Conservation (phyloP, 2,329 filamentous ascomycete genomes). For the Nakataea oryzae region DNA sequence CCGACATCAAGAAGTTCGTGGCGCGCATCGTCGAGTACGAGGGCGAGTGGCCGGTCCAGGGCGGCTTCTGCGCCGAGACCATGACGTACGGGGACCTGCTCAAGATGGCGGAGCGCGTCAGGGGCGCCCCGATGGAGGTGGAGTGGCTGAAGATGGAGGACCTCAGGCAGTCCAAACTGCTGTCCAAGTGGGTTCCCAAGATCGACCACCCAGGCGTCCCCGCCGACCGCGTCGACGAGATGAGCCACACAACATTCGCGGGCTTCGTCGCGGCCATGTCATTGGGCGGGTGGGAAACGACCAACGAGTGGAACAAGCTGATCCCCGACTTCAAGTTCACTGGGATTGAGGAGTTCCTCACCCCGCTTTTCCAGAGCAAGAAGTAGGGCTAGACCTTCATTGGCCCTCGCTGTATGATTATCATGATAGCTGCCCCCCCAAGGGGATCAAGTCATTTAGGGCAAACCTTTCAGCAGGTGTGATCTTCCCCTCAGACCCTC, state of each 20-base stretch:
- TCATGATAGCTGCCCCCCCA: background rate
- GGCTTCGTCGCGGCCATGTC: constrained; percentile 28
- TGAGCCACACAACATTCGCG: constrained; percentile 25
- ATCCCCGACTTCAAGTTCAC: constrained; percentile 32
- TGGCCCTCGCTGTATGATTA: background rate
- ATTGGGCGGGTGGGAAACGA: constrained; percentile 30
- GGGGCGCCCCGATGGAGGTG: constrained; percentile 21
- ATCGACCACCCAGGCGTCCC: constrained; percentile 20
- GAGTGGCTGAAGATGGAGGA: constrained; percentile 35
- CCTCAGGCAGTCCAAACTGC: constrained; percentile 29
- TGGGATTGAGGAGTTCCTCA: constrained; percentile 28
- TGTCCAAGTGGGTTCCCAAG: constrained; percentile 27
- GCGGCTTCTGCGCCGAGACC: constrained; percentile 28
- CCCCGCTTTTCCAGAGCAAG: background rate
- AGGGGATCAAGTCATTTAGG: no score
- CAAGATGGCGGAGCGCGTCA: constrained; percentile 19
- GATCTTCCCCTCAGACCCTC: no score
- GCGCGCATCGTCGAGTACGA: constrained; percentile 30
- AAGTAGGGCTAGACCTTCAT: background rate
- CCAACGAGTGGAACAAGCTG: constrained; percentile 30
- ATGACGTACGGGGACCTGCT: constrained; percentile 25
- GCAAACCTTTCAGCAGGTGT: no score
- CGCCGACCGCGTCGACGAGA: constrained; percentile 19
- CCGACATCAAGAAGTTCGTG: constrained; percentile 28
- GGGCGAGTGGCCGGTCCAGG: constrained; percentile 28